phyloP scores from a whole-genome alignment of 805 yeast species.

The Wickerhamomyces mucosus region DNA sequence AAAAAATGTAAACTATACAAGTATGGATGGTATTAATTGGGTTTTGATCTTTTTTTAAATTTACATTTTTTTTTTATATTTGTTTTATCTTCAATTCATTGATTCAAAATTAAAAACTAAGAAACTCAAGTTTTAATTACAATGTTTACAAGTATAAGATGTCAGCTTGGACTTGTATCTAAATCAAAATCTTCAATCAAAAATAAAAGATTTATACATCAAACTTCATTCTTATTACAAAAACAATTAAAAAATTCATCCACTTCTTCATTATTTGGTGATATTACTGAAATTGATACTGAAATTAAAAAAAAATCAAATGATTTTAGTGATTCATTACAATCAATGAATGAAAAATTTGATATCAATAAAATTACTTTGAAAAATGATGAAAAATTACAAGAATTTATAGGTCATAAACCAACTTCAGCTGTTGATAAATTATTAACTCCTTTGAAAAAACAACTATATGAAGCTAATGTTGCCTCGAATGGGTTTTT shows the following conservation, averaged over 20 bases:
- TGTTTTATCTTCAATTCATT: neutral
- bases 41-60: neutral
- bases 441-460: slow-evolving; percentile 62
- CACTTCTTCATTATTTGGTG: slow-evolving; percentile 15
- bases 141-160: neutral
- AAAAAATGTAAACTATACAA: neutral
- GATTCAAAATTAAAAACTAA: too few relatives aligned
- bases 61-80: neutral
- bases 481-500: slow-evolving; percentile 55
- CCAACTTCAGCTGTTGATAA: slow-evolving; percentile 47
- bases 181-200: neutral
- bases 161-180: neutral
- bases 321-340: slow-evolving; percentile 18
- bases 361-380: slow-evolving; percentile 21
- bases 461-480: slow-evolving; percentile 49
- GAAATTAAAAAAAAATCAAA: slow-evolving; percentile 8
- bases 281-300: slow-evolving; percentile 14
- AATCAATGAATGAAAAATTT: slow-evolving; percentile 17
- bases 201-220: slow-evolving; percentile 1
- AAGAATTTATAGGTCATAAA: slow-evolving; percentile 38
- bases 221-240: neutral
- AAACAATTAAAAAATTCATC: neutral
- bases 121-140: too few relatives aligned
- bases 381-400: slow-evolving; percentile 28
- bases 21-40: neutral